Evolutionary conservation across 2,329 filamentous ascomycete species (phyloP), one percentile per base, ranked within the genome.

Genomic region (Parafenestella ontariensis): DNA sequence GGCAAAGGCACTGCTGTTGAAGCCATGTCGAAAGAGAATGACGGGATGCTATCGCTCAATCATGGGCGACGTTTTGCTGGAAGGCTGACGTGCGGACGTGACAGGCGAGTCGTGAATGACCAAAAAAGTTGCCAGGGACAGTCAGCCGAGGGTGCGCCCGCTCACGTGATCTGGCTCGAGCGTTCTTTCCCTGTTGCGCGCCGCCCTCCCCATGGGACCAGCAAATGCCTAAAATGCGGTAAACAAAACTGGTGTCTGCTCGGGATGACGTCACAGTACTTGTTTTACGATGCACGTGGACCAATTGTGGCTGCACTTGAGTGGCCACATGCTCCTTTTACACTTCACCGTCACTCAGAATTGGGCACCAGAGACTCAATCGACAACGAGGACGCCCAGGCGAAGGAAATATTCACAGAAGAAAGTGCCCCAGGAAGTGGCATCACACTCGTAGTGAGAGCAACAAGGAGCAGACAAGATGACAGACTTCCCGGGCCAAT

Each of bases 11-110:
- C 57, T 31, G 54, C 61, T 39, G 56, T 49, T 48, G 67, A 62
- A 47, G 68, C 62, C 68, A 71, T 71, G 18, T 34, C 64, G 49
- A 50, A 17, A 36, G 8, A 17, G 37, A 28, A 20, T 28, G 40
- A 13, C 23, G 36, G 17, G 20, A 40, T 53, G 56, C 48, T 63
- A 67, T 56, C 54, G 61, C 40, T 66, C 61, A 49, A 63, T 63
- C 65, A 64, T 69, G 58, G 56, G 61, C 59, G 44, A 42, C 43
- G 52, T 48, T 46, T 44, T 46, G 26, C 24, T 49, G 56, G 42
- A 13, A 47, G 45, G 39, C 42, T 17, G 23, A 34, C 18, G 17
- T 40, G 40, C 33, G 24, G 33, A 41, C n/a, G 26, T 5, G 6
- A 11, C 23, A 15, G 9, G 17, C 31, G 23, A 42, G 36, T 49